phyloP scores from a whole-genome alignment of 1,284 basidiomycete genomes.

The Ceratobasidium papillatum region DNA sequence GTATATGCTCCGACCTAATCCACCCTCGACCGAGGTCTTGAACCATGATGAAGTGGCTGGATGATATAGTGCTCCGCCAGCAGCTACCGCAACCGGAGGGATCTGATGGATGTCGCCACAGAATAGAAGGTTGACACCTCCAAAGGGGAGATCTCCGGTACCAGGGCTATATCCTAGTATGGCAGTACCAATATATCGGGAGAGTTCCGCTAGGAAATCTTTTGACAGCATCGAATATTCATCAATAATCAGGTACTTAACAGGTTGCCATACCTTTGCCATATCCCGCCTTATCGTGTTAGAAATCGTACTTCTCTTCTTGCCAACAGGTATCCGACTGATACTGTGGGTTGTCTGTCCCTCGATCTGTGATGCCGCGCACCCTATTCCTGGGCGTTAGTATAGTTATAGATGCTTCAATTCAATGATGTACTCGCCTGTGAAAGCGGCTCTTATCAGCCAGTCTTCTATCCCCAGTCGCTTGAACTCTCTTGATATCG shows the following conservation, averaged over 20 bases:
- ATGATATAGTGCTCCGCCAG: constrained; percentile 47
- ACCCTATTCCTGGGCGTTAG: background rate
- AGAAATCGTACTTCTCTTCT: background rate
- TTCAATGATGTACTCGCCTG: constrained; percentile 46
- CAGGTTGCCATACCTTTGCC: background rate
- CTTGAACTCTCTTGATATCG: constrained; percentile 46
- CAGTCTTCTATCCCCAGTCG: background rate
- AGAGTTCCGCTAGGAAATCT: constrained; percentile 49
- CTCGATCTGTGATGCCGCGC: constrained; percentile 52
- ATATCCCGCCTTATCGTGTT: background rate
- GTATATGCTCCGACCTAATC: constrained; percentile 51
- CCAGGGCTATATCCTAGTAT: constrained; percentile 33
- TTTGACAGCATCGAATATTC: constrained; percentile 53
- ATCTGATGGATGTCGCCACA: constrained; percentile 58
- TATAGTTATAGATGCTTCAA: background rate
- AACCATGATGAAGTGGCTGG: constrained; percentile 11
- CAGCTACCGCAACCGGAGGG: constrained; percentile 50
- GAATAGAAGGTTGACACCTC: constrained; percentile 54
- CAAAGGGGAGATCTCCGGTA: constrained; percentile 48
- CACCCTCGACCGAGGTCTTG: background rate
- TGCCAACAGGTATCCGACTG: background rate
- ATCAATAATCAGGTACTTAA: constrained; percentile 52
- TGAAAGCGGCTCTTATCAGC: constrained; percentile 52
- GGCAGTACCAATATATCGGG: constrained; percentile 45
- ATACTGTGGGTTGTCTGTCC: constrained; percentile 50